A percentile compares a stretch with the other conserved stretches of the same genome.
These are phyloP conservation scores for Fusarium nodosum DNA, from an alignment of 2,329 filamentous ascomycete species.

Conservation along the genomic window DNA sequence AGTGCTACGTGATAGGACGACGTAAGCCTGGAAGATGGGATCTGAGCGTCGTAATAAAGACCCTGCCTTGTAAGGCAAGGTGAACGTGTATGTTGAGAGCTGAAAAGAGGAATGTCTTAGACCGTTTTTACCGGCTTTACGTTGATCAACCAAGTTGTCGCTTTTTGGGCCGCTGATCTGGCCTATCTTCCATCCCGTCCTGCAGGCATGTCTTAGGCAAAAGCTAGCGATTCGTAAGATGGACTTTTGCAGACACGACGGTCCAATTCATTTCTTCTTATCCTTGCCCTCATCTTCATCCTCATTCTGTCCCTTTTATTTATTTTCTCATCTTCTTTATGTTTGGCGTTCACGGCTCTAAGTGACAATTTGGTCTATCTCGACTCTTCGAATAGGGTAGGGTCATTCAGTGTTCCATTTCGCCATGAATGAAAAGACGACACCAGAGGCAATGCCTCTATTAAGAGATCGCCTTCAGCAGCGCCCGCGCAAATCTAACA, in stretches of 20 bases:
- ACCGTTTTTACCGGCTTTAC: background rate
- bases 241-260: background rate
- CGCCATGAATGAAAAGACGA: slow-evolving; percentile 41
- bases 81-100: slow-evolving; percentile 2
- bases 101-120: slow-evolving; percentile 17
- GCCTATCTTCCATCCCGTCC: slow-evolving; percentile 34
- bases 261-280: slow-evolving; percentile 1
- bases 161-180: slow-evolving; percentile 9
- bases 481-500: slow-evolving; percentile 18
- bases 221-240: slow-evolving; percentile 27
- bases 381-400: background rate
- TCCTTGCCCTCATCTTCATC: background rate
- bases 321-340: background rate
- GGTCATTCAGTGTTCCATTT: background rate
- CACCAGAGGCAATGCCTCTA: slow-evolving; percentile 32
- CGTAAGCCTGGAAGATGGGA: slow-evolving; percentile 19
- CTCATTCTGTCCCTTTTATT: background rate
- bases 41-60: slow-evolving; percentile 2
- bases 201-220: slow-evolving; percentile 37
- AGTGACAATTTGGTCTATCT: background rate
- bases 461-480: slow-evolving; percentile 18
- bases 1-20: slow-evolving; percentile 33
- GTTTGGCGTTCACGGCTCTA: background rate
- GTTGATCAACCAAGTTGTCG: slow-evolving; percentile 5
- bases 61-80: slow-evolving; percentile 2